Conservation (phyloP, 1,284 basidiomycete species). For the Amylostereum areolatum region DNA sequence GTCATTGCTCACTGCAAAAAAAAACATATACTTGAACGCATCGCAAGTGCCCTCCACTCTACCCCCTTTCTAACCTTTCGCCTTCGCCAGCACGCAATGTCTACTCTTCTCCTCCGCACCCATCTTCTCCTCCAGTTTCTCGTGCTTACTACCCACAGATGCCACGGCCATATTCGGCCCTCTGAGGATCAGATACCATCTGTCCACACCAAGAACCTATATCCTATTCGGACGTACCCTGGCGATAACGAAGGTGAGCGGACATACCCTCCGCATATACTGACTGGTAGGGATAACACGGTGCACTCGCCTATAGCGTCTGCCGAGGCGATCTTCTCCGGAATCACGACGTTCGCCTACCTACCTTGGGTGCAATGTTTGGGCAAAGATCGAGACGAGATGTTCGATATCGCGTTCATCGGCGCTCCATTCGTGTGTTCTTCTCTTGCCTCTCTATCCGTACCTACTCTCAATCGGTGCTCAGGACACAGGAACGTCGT, state of each 20-base stretch:
- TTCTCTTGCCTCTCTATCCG: slow-evolving; percentile 7
- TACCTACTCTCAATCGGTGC: background rate
- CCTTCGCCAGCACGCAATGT: no score
- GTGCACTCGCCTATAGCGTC: slow-evolving; percentile 46
- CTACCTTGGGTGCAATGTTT: slow-evolving; percentile 73
- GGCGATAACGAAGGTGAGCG: slow-evolving; percentile 48
- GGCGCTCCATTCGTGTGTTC: slow-evolving; percentile 69
- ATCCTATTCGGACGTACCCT: no score
- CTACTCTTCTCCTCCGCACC: no score
- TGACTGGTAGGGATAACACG: background rate
- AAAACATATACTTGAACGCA: no score
- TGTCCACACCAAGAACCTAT: no score
- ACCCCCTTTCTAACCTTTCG: no score
- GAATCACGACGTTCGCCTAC: slow-evolving; percentile 71
- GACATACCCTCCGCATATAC: background rate
- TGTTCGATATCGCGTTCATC: slow-evolving; percentile 73
- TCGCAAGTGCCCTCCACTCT: no score
- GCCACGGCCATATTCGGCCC: no score
- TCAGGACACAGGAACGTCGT: slow-evolving; percentile 70
- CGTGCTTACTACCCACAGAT: no score
- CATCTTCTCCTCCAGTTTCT: no score
- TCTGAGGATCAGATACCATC: no score
- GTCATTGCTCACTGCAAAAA: no score
- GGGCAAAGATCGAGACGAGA: slow-evolving; percentile 43
- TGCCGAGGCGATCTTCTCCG: slow-evolving; percentile 66